Base-by-base conservation (phyloP, 306 rosid species). In the Arachis hypogaea region DNA sequence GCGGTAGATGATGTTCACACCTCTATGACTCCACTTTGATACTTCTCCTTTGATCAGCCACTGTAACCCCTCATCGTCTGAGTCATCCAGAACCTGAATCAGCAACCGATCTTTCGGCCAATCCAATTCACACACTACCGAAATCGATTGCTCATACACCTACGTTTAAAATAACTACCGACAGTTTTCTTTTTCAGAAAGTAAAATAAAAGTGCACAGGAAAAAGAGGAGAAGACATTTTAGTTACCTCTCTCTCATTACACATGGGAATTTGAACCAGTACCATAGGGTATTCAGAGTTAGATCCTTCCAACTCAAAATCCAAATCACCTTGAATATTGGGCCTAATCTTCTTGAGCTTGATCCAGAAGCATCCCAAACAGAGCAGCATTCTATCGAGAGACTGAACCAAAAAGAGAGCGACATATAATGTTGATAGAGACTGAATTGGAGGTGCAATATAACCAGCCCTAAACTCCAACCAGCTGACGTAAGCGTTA, bases 181-280 rank as follows among this genome's bases (percentile, higher is more conserved):
- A 73, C 82, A 73, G 60, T 7, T 57, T 57, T 16, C 9, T 5
- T 22, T 3, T 57, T 5, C 36, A 10, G 16, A 18, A 2, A 30
- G 7, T 54, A 6, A 55, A 52, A 41, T 2, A 67, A 57, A 57
- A 16, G 16, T 16, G 16, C 16, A 16, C 16, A 46, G 52, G 69
- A 66, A 62, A 8, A 65, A 46, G 59, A 60, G 59, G 59, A 66
- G 7, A 66, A 71, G 65, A 52, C 30, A 33, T 33, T 33, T 33
- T 33, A 33, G 63, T 73, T 60, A 89, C 92, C 96, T 89, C 96
- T 84, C 79, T 87, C 80, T 89, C 96, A 73, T 89, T 89, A 60
- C 96, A 89, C 95, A 89, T 89, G 30, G 95, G 95, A 81, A 89
- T 89, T 72, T 89, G 96, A 78, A 87, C 92, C 42, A 89, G 96